Conservation (phyloP, 2,329 filamentous ascomycete species). For the Pseudogymnoascus sp. region DNA sequence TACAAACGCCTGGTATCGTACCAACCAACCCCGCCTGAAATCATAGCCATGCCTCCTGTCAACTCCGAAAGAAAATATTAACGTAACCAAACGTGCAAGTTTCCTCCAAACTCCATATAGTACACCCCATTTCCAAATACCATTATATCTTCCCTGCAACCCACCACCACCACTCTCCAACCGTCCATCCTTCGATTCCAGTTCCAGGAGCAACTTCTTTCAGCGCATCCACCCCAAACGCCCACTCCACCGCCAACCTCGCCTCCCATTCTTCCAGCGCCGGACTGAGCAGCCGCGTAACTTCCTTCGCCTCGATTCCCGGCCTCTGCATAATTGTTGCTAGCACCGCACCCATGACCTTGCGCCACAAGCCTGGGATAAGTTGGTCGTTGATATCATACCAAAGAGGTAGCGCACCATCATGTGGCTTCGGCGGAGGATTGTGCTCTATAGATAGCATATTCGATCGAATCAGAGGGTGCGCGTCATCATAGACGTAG, state of each 20-base stretch:
- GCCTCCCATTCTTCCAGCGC: slow-evolving; percentile 57
- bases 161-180: slow-evolving; percentile 62
- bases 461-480: slow-evolving; percentile 25
- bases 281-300: slow-evolving; percentile 48
- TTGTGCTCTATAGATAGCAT: neutral
- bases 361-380: slow-evolving; percentile 54
- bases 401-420: slow-evolving; percentile 58
- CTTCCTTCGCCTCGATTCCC: slow-evolving; percentile 43
- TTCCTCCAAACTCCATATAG: neutral
- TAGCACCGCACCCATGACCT: slow-evolving; percentile 53
- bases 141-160: slow-evolving; percentile 33
- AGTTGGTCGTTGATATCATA: slow-evolving; percentile 57
- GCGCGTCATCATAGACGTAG: slow-evolving; percentile 49
- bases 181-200: slow-evolving; percentile 35
- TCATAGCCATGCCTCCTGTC: neutral
- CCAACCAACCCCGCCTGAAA: neutral
- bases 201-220: slow-evolving; percentile 29
- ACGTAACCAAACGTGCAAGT: neutral
- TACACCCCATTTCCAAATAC: neutral
- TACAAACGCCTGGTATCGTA: neutral
- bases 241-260: slow-evolving; percentile 49
- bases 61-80: neutral
- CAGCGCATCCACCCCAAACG: slow-evolving; percentile 41
- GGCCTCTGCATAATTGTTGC: slow-evolving; percentile 56
- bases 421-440: slow-evolving; percentile 34